Evolutionary conservation across 345 rosid species (phyloP), one percentile per base, ranked within the genome.

Genomic region (Syzygium aromaticum): DNA sequence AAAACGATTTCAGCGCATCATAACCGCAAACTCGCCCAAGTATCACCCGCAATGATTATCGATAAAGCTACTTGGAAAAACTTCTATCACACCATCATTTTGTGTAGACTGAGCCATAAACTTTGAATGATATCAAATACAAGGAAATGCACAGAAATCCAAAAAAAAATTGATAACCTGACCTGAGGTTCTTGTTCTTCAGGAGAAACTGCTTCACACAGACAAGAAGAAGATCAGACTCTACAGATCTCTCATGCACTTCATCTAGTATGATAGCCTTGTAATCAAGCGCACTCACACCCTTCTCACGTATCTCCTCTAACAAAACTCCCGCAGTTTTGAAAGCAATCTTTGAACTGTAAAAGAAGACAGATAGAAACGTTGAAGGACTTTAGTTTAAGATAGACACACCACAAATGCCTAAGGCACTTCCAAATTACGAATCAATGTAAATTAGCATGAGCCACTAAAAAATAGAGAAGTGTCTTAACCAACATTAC

Each of bases 191-290:
- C 64, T 92, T 93, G 85, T 91, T 97, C 92, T 89, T 96, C 92
- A 91, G 84, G 87, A 97, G 93, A 91, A 97, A 94, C 91, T 97
- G 99, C 92, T 96, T 97, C 88, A 97, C 89, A 85, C 98, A 96
- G 87, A 96, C 95, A 89, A 97, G 97, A 90, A 93, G 94, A 89
- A 97, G 95, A 91, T 97, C 98, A 11, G 99, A 97, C 93, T 97
- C 99, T 51, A 96, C 93, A 15, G 98, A 97, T 93, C 99, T 94
- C 95, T 97, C 99, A 89, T 97, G 99, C 87, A 97, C 99, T 93
- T 97, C 99, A 91, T 97, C 99, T 87, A 97, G 98, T 92, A 97
- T 93, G 89, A 97, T 93, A 86, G 93, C 98, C 92, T 95, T 96
- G 93, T 96, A 97, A 73, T 93, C 92, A 12, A 97, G 99, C 16